Evolutionary conservation across 1,284 basidiomycete genomes (phyloP).

Genomic region (Tilletiaria anomala): DNA sequence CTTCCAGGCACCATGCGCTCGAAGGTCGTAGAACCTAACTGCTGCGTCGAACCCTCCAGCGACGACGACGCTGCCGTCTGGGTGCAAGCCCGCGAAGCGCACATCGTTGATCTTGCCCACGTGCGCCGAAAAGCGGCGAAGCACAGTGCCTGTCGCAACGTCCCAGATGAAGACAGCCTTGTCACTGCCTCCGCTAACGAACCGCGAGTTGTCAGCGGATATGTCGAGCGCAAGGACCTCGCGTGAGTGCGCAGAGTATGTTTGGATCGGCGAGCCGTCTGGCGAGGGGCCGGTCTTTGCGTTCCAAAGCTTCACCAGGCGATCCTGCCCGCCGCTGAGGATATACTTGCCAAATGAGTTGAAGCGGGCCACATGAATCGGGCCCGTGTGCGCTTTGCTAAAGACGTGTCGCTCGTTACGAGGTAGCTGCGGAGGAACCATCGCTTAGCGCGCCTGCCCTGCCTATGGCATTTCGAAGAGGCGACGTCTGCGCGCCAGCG

Average conservation of each 20-base stretch:
- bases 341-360: slow-evolving; percentile 59
- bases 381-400: slow-evolving; percentile 30
- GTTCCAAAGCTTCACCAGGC: slow-evolving; percentile 81
- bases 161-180: slow-evolving; percentile 89
- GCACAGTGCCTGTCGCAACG: slow-evolving; percentile 68
- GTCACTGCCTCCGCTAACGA: slow-evolving; percentile 86
- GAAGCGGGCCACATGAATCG: slow-evolving; percentile 34
- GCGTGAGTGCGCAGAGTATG: slow-evolving; percentile 78
- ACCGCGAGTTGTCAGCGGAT: slow-evolving; percentile 78
- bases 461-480: too few species aligned
- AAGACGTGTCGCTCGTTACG: background rate
- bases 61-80: slow-evolving; percentile 14
- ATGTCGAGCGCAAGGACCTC: slow-evolving; percentile 78
- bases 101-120: slow-evolving; percentile 78
- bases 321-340: slow-evolving; percentile 78
- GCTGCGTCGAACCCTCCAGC: slow-evolving; percentile 23
- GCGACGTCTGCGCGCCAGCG: too few species aligned
- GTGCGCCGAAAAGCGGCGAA: slow-evolving; percentile 69
- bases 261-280: slow-evolving; percentile 48
- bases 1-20: slow-evolving; percentile 44
- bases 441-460: too few species aligned
- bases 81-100: slow-evolving; percentile 47
- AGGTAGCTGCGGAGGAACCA: background rate
- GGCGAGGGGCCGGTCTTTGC: slow-evolving; percentile 50
- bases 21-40: slow-evolving; percentile 41